Conservation (phyloP, 2,329 filamentous ascomycete species). For the Xylariaceae sp. region DNA sequence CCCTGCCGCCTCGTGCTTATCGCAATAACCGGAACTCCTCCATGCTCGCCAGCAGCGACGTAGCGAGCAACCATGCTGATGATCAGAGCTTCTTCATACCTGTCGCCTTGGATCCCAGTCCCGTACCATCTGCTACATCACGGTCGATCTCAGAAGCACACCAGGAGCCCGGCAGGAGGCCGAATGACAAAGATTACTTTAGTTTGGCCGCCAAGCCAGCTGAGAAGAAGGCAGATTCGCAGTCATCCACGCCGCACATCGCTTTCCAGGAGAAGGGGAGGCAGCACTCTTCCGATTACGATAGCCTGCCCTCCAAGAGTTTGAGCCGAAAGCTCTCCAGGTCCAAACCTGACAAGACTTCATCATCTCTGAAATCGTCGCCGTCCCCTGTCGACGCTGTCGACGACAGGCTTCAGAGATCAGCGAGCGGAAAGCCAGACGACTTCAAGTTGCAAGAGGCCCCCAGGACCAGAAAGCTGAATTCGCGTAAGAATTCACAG, state of each 20-base stretch:
- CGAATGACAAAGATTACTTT: conserved; percentile 55
- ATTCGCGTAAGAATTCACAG: conserved; percentile 37
- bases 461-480: conserved; percentile 53
- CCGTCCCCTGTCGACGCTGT: conserved; percentile 17
- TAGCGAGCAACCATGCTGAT: conserved; percentile 35
- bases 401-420: conserved; percentile 33
- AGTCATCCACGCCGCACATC: conserved; percentile 72
- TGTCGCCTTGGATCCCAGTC: conserved; percentile 64
- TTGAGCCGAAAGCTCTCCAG: conserved; percentile 42
- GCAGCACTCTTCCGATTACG: conserved; percentile 52
- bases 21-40: conserved; percentile 69
- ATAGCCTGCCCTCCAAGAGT: conserved; percentile 45
- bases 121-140: conserved; percentile 47
- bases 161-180: conserved; percentile 35
- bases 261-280: conserved; percentile 81
- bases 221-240: conserved; percentile 42
- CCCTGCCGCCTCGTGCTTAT: conserved; percentile 69
- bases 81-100: conserved; percentile 70
- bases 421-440: conserved; percentile 38
- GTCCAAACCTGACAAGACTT: conserved; percentile 29
- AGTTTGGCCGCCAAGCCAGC: conserved; percentile 31
- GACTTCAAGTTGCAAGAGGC: conserved; percentile 77
- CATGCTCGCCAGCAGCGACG: conserved; percentile 46
- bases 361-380: conserved; percentile 23
- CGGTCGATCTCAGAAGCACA: conserved; percentile 43